Evolutionary conservation across 2,329 filamentous ascomycete genomes (phyloP), one percentile per base, ranked within the genome.

Genomic region (Sporothrix protearum): DNA sequence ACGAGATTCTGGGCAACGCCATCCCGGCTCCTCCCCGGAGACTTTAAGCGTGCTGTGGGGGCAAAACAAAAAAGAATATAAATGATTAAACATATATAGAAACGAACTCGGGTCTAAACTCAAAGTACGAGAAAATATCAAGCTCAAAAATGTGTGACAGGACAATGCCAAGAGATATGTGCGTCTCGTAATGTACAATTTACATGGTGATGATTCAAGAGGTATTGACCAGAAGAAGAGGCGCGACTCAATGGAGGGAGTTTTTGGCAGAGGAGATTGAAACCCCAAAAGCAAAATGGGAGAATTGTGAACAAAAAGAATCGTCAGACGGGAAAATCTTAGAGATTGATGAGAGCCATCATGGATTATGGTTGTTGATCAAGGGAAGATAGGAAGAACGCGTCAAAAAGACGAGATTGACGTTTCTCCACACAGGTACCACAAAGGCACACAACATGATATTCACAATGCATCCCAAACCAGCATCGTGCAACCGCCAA

Each of bases 1-100:
- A 86, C 75, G 80, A 77, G 66, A 80, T 86, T 7, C 71, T 74
- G 9, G 73, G 72, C 59, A 74, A 73, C 28, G 68, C 68, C 30
- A 70, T 61, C 68, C 68, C 71, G 2, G 71, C 49, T 19, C 71
- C 71, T 3, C 63, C 53, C 8, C 71, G 71, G 49, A 30, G 71
- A 55, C 22, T 70, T 22, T 72, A 69, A 36, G 39, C 3, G 30
- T 42, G 9, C 39, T 12, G 39, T 14, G 39, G 10, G 19, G 45
- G 3, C n/a, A 45, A 14, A 28, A 25, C 19, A 25, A 5, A 64
- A 49, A 28, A 57, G 16, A 30, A 30, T 30, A 61, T 7, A 53
- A 33, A 22, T 42, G 1, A 39, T 22, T 7, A 16, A 10, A 9
- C 10, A 6, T 61, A n/a, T n/a, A 49, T 45, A 67, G 42, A 55